Conservation (phyloP, 768 basidiomycete genomes). For the Amanita muscaria region DNA sequence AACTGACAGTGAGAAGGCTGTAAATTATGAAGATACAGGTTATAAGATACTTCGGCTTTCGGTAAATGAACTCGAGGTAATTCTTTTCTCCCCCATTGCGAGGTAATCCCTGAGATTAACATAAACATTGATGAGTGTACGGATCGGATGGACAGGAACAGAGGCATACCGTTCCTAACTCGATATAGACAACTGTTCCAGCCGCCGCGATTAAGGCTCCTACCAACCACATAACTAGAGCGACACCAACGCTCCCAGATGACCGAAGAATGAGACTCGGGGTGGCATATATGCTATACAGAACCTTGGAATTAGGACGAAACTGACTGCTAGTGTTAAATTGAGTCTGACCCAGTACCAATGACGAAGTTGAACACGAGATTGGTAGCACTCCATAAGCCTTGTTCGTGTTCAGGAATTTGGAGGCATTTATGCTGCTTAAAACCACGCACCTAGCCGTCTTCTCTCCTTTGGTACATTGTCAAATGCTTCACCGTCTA, state of each 20-base stretch:
- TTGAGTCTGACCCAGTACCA: conserved; percentile 48
- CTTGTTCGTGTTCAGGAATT: conserved; percentile 18
- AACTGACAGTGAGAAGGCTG: conserved; percentile 35
- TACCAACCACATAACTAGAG: conserved; percentile 61
- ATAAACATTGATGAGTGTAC: too few species aligned
- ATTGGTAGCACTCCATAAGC: conserved; percentile 46
- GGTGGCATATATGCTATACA: conserved; percentile 55
- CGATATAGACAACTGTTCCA: conserved; percentile 64
- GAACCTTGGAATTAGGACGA: background rate
- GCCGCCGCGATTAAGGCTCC: conserved; percentile 56
- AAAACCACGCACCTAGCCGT: conserved; percentile 35
- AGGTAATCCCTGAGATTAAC: conserved; percentile 37
- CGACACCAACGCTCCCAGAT: conserved; percentile 62
- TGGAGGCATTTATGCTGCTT: background rate
- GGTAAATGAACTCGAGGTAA: conserved; percentile 56
- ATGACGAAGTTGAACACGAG: conserved; percentile 70
- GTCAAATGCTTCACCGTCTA: conserved; percentile 31
- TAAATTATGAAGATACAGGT: conserved; percentile 50
- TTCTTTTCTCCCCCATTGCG: conserved; percentile 65
- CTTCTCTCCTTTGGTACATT: conserved; percentile 40
- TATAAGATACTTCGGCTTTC: conserved; percentile 44
- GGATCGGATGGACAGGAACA: background rate
- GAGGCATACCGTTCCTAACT: conserved; percentile 56
- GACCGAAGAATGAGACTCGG: conserved; percentile 58
- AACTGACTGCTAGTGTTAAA: background rate